Evolutionary conservation across 2,329 filamentous ascomycete genomes (phyloP), one percentile per base, ranked within the genome.

Genomic region (Fusarium pseudocircinatum): DNA sequence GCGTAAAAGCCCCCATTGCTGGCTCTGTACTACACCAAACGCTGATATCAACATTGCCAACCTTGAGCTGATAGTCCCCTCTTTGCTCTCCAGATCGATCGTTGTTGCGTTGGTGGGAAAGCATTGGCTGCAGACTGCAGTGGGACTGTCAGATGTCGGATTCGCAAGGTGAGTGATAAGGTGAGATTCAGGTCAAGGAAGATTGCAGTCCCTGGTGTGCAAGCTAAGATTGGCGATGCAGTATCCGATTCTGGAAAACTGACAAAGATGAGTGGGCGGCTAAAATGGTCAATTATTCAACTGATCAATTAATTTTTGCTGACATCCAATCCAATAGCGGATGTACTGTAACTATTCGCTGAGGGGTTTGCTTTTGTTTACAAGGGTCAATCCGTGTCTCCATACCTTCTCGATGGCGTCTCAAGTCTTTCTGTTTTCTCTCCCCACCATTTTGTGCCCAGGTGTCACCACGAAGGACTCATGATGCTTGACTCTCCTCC

Each of bases 321-420:
- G 16, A 37, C 28, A 30, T 65, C 30, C 30, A 34, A 52, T 52
- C 30, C 30, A 52, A 34, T 52, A 26, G 16, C 16, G 16, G 30
- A 26, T 52, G 30, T 20, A 20, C 47, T 32, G 22, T 30, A n/a
- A n/a, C 39, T n/a, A 39, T 49, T 49, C 28, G 13, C 46, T 34
- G n/a, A 34, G 7, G 30, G 30, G 44, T 62, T 44, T 32, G 39
- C 34, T 59, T 37, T 58, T 44, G 54, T 36, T 64, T 73, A 26
- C 75, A 43, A 47, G 75, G 75, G 26, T 59, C 26, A 24, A 69
- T 68, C 68, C 63, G 70, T 69, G 66, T 49, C 65, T 56, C 60
- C 60, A 61, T 61, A 66, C 58, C 68, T 73, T 74, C 73, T 76
- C 57, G 71, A 76, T 74, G 62, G 57, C 52, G 58, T 73, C 60